These are phyloP conservation scores for Backusella australiensis DNA, from an alignment of 192 early-diverging fungal species.

Conservation along the genomic window DNA sequence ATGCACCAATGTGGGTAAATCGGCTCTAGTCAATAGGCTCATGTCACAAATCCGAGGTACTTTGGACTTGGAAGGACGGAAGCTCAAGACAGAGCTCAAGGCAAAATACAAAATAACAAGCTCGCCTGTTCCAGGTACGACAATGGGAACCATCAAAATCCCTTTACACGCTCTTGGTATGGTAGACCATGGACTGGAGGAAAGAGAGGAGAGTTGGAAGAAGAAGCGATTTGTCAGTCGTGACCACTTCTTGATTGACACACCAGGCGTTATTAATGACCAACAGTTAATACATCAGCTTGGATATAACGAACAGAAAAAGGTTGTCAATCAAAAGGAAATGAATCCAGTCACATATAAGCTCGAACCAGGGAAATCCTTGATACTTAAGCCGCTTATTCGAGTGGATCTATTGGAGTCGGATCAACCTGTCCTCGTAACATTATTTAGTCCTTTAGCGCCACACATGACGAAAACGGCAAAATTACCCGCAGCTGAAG, in stretches of 20 bases:
- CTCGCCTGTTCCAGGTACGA: conserved; percentile 70
- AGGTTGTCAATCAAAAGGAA: conserved; percentile 38
- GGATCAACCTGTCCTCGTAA: conserved; percentile 45
- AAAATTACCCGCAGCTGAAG: conserved; percentile 32
- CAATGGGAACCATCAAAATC: conserved; percentile 59
- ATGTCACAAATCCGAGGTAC: conserved; percentile 49
- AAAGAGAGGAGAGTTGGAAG: conserved; percentile 34
- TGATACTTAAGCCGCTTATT: conserved; percentile 57
- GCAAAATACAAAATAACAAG: conserved; percentile 52
- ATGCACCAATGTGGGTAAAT: conserved; percentile 76
- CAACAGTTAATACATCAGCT: conserved; percentile 49
- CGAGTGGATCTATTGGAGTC: conserved; percentile 57
- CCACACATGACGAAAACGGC: conserved; percentile 58
- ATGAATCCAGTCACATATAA: conserved; percentile 55
- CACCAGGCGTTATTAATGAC: conserved; percentile 62
- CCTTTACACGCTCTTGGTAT: conserved; percentile 55
- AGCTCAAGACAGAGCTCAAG: background rate
- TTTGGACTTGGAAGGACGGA: conserved; percentile 6
- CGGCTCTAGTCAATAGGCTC: conserved; percentile 68
- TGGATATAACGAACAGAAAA: conserved; percentile 49
- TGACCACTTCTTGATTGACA: conserved; percentile 50
- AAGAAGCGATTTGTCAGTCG: conserved; percentile 9
- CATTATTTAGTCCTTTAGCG: conserved; percentile 49
- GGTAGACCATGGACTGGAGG: conserved; percentile 30
- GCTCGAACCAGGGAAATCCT: conserved; percentile 47